phyloP scores from a whole-genome alignment of 768 basidiomycete species.

The Leccinum ochraceum region DNA sequence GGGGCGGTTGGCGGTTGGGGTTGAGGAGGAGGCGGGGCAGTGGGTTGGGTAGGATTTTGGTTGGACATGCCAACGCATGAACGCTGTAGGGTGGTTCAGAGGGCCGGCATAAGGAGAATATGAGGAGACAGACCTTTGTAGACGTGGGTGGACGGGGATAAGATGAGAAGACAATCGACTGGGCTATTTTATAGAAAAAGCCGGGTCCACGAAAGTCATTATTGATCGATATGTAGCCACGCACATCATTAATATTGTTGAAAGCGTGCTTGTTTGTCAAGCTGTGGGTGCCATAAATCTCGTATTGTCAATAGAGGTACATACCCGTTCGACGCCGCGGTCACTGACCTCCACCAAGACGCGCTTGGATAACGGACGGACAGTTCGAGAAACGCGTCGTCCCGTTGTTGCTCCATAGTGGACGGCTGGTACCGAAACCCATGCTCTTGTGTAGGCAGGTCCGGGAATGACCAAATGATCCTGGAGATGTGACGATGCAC shows the following conservation, averaged over 20 bases:
- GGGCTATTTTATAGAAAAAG: conserved; percentile 25
- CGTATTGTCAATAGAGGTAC: background rate
- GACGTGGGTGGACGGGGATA: background rate
- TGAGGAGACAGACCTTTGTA: conserved; percentile 5
- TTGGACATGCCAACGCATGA: conserved; percentile 16
- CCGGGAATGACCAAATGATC: too few relatives aligned
- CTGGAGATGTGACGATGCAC: too few relatives aligned
- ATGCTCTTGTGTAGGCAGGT: background rate
- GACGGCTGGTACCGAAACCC: conserved; percentile 1
- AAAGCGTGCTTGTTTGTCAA: conserved; percentile 44
- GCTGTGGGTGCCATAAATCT: conserved; percentile 34
- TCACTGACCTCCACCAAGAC: background rate
- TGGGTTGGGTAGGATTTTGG: conserved; percentile 12
- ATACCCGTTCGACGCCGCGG: background rate
- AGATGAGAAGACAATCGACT: background rate
- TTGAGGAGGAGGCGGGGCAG: conserved; percentile 4
- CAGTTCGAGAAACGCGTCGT: background rate
- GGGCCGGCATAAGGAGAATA: background rate
- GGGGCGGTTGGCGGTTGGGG: conserved; percentile 10
- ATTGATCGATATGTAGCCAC: too few relatives aligned
- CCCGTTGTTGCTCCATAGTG: conserved; percentile 4
- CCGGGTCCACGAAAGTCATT: conserved; percentile 34
- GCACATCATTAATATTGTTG: too few relatives aligned
- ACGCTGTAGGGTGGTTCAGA: conserved; percentile 6
- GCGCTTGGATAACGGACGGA: too few relatives aligned